phyloP scores from a whole-genome alignment of 208 protist species.

The Leishmania arabica region DNA sequence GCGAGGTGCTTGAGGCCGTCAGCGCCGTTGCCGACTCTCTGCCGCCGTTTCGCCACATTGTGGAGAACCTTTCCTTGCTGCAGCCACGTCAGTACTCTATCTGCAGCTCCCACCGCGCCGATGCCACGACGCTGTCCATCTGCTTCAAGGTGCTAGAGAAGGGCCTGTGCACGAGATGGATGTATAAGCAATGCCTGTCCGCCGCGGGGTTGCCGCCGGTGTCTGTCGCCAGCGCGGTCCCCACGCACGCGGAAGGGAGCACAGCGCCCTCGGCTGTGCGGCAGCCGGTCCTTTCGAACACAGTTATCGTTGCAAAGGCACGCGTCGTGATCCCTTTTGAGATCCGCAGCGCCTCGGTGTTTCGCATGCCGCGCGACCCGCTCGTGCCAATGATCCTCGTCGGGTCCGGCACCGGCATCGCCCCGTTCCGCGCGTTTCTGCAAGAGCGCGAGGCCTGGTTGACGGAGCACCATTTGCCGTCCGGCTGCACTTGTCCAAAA shows the following conservation, averaged over 20 bases:
- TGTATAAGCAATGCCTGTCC: conserved; percentile 51
- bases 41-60: conserved; percentile 51
- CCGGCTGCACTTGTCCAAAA: conserved; percentile 4
- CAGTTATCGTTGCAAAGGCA: conserved; percentile 19
- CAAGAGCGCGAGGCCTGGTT: conserved; percentile 59
- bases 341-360: conserved; percentile 46
- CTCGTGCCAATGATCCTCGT: conserved; percentile 80
- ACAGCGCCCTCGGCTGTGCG: background rate
- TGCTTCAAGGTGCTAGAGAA: conserved; percentile 82
- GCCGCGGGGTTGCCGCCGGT: conserved; percentile 14
- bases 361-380: conserved; percentile 58
- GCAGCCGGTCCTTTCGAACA: conserved; percentile 3
- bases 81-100: conserved; percentile 94
- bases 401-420: conserved; percentile 86
- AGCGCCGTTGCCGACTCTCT: background rate
- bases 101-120: conserved; percentile 51
- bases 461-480: conserved; percentile 25
- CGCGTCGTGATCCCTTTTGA: conserved; percentile 36
- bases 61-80: conserved; percentile 72
- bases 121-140: conserved; percentile 65
- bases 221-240: background rate
- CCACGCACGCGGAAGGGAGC: too few relatives aligned
- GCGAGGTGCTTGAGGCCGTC: conserved; percentile 39
- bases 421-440: conserved; percentile 87
- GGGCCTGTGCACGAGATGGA: conserved; percentile 64